Evolutionary conservation across 495 filamentous ascomycete species (phyloP), one percentile per base, ranked within the genome.

Genomic region (Hypoxylon lenormandii): DNA sequence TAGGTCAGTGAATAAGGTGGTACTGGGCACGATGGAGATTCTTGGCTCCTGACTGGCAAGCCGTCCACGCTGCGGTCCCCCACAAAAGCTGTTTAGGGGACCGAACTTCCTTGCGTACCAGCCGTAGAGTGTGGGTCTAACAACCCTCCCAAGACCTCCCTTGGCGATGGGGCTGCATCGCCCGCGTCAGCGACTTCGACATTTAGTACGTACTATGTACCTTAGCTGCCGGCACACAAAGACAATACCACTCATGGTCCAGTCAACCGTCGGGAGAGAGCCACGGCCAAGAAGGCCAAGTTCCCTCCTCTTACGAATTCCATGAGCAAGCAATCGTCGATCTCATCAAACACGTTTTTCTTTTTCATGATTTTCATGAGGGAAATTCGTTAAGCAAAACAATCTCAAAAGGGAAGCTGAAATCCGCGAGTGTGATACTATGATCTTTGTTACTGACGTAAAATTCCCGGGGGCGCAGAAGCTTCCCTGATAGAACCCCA

Each of bases 11-110:
- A 16, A 38, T 49, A 46, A 48, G 52, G 65, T 70, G 37, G 60
- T 48, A 64, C 55, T 51, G 42, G 38, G 48, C 63, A 72, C 63
- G 63, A 67, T 72, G 63, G 48, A 37, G 58, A 38, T 67, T 63
- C 69, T 72, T 72, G 69, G 69, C 69, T 60, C 26, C 58, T 72
- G 40, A 64, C 63, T 72, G 58, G 63, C 43, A 67, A 67, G 58
- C n/a, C n/a, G n/a, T n/a, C n/a, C n/a, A n/a, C n/a, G n/a, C 55
- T 57, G 30, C 48, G 30, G 46, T 60, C 58, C 69, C 69, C 69
- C 69, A 67, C 63, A 72, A 64, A 59, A 63, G 21, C 56, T 67
- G 47, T 63, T 66, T 65, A 70, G 48, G 67, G 67, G 61, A 70
- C 67, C 67, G 61, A 64, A 37, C 52, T 49, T 47, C 57, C 28